These are phyloP conservation scores for Aspergillus nanangensis DNA, from an alignment of 495 filamentous ascomycete genomes.

Conservation along the genomic window DNA sequence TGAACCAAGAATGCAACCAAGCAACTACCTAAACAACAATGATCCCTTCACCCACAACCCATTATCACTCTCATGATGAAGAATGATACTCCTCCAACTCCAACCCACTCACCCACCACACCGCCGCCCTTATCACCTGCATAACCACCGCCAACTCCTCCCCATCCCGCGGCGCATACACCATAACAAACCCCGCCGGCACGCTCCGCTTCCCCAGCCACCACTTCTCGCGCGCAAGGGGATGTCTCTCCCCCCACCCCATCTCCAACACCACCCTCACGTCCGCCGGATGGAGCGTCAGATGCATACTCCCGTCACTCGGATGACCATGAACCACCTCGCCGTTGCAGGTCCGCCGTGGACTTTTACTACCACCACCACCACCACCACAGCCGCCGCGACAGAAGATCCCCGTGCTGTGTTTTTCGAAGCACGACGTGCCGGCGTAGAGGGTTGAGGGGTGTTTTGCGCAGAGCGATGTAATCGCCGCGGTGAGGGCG, in stretches of 20 bases:
- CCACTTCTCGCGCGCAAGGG: conserved; percentile 60
- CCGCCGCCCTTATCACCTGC: conserved; percentile 66
- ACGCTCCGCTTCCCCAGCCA: conserved; percentile 49
- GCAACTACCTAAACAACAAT: background rate
- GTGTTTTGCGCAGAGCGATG: conserved; percentile 41
- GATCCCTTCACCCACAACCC: background rate
- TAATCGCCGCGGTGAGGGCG: conserved; percentile 44
- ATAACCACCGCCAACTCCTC: conserved; percentile 61
- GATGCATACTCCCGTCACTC: conserved; percentile 66
- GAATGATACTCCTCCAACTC: conserved; percentile 11
- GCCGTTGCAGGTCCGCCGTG: conserved; percentile 46
- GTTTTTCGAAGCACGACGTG: conserved; percentile 75
- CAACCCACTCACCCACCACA: conserved; percentile 57
- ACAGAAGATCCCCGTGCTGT: conserved; percentile 72
- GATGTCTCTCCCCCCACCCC: conserved; percentile 80
- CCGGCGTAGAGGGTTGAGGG: conserved; percentile 52
- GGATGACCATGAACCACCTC: conserved; percentile 78
- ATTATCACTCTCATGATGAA: background rate
- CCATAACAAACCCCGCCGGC: conserved; percentile 68
- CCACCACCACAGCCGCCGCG: no score
- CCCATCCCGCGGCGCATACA: conserved; percentile 70
- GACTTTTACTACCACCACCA: background rate
- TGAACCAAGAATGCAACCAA: no score
- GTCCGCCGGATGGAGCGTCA: conserved; percentile 75
- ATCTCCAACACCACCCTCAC: conserved; percentile 65